Percentiles rank a stretch among this genome's conserved stretches.
Conservation (phyloP, 345 rosid genomes). For the Euclidium syriacum region DNA sequence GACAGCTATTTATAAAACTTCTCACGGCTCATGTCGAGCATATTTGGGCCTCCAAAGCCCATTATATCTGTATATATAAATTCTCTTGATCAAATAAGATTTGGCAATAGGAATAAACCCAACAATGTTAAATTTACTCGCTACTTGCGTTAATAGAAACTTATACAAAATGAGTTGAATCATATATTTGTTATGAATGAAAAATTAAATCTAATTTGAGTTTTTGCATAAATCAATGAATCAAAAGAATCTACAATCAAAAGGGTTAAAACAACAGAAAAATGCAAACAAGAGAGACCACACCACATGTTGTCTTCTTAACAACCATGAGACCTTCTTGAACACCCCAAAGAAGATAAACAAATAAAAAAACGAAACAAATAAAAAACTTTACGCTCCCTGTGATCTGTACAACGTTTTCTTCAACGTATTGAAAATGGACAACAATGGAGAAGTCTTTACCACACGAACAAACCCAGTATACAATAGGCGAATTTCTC, state of each 20-base stretch:
- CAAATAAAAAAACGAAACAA: neutral
- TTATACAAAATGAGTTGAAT: too few species aligned
- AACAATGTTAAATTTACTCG: too few species aligned
- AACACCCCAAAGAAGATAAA: slow-evolving; percentile 2
- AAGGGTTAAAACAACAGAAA: slow-evolving; percentile 1
- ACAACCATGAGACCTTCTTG: neutral
- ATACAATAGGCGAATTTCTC: neutral
- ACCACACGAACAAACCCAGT: neutral
- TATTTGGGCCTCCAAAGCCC: too few species aligned
- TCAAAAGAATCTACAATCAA: slow-evolving; percentile 13
- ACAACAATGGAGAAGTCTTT: slow-evolving; percentile 11
- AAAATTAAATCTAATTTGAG: neutral
- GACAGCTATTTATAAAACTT: too few species aligned
- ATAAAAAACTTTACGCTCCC: neutral
- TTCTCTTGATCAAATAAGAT: too few species aligned
- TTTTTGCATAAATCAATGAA: slow-evolving; percentile 2
- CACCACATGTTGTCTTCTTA: neutral
- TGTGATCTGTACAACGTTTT: slow-evolving; percentile 18
- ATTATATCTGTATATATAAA: too few species aligned
- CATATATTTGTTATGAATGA: neutral
- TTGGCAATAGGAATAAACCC: too few species aligned
- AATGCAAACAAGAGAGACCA: neutral
- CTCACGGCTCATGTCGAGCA: too few species aligned
- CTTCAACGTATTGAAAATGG: slow-evolving; percentile 2
- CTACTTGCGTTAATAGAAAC: too few species aligned